A percentile compares a stretch with the other conserved stretches of the same genome.
Evolutionary conservation across 352 stramenopile species (phyloP).

Genomic region (Phytopythium cucurbitacearum): DNA sequence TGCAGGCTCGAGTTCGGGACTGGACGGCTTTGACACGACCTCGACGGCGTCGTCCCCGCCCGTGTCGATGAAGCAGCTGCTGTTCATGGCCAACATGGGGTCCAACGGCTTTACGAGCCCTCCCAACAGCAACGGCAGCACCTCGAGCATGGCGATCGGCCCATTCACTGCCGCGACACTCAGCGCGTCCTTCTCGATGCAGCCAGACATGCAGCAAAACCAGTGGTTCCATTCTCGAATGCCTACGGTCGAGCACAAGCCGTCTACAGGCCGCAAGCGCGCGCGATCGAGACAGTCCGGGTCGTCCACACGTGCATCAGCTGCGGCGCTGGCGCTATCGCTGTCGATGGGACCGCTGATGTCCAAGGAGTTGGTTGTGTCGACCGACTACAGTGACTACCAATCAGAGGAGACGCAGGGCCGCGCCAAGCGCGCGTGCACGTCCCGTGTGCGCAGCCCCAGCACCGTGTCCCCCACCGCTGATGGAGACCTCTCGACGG

Average conservation of each 20-base stretch:
- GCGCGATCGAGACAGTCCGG: not conserved
- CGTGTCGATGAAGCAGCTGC: slow-evolving; percentile 25
- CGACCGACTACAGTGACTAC: slow-evolving; percentile 13
- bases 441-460: slow-evolving; percentile 1
- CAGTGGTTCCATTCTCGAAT: not conserved
- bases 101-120: not conserved
- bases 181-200: not conserved
- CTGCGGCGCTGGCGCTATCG: slow-evolving; percentile 14
- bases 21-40: slow-evolving; percentile 9
- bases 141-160: not conserved
- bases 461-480: slow-evolving; percentile 1
- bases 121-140: slow-evolving; percentile 1
- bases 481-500: slow-evolving; percentile 16
- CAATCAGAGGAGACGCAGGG: not conserved
- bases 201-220: not conserved
- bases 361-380: slow-evolving; percentile 37
- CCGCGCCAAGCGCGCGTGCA: not conserved
- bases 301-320: not conserved
- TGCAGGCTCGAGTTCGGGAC: slow-evolving; percentile 6
- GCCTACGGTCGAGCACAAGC: not conserved
- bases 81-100: slow-evolving; percentile 14
- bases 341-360: slow-evolving; percentile 1
- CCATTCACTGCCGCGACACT: not conserved
- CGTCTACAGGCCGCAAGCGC: not conserved
- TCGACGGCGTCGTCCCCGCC: slow-evolving; percentile 9